A percentile compares a stretch with the other conserved stretches of the same genome.
phyloP scores from a whole-genome alignment of 768 basidiomycete genomes.

The Auricularia auricula-judae region DNA sequence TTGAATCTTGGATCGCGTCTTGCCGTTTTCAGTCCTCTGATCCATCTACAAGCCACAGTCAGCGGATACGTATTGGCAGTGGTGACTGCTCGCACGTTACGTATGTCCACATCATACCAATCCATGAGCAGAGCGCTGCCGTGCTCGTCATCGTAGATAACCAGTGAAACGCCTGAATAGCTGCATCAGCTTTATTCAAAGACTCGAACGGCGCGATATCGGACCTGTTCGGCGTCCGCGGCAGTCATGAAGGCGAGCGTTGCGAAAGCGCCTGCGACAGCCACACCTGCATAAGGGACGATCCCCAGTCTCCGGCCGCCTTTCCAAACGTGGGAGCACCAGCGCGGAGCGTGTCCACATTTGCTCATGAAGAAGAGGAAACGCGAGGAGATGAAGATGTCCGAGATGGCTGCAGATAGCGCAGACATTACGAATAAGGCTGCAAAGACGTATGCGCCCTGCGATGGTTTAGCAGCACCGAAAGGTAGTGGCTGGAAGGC shows the following conservation, averaged over 20 bases:
- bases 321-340: slow-evolving; percentile 2
- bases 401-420: neutral
- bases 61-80: no score
- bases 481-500: neutral
- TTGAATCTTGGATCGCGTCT: neutral
- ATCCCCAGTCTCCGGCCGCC: neutral
- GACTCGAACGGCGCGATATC: neutral
- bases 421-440: neutral
- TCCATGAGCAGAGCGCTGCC: slow-evolving; percentile 2
- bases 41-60: neutral
- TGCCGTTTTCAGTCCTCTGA: neutral
- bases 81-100: neutral
- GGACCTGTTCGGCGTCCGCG: neutral
- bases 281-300: neutral
- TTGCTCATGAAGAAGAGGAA: slow-evolving; percentile 4
- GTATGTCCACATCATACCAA: slow-evolving; percentile 7
- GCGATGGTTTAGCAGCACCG: neutral
- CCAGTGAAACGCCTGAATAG: slow-evolving; percentile 5
- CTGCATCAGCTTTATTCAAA: neutral
- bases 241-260: neutral
- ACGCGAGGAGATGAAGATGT: slow-evolving; percentile 6
- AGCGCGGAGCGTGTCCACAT: slow-evolving; percentile 8
- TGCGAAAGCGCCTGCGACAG: neutral
- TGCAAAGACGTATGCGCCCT: neutral
- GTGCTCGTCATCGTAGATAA: slow-evolving; percentile 2